Evolutionary conservation across 257 asterid species (phyloP).

Genomic region (Gardenia jasminoides): DNA sequence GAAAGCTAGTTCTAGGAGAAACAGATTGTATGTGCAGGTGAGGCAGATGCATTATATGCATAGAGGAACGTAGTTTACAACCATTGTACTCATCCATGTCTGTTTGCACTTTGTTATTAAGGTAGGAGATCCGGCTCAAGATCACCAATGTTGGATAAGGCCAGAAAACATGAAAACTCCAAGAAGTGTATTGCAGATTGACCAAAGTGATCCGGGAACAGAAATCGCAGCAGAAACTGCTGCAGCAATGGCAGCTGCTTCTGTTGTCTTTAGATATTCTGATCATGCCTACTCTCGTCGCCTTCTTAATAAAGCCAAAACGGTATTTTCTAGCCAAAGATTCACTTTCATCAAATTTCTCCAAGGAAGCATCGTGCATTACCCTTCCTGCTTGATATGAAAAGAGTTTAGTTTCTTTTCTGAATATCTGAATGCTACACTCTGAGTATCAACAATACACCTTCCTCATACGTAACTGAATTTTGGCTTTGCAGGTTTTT

Average conservation of each 20-base stretch:
- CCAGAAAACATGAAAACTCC: slow-evolving; percentile 82
- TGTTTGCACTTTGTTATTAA: slow-evolving; percentile 17
- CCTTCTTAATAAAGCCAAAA: slow-evolving; percentile 44
- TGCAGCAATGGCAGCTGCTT: slow-evolving; percentile 77
- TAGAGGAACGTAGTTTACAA: too few species aligned
- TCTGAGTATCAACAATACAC: too few species aligned
- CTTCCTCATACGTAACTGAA: neutral
- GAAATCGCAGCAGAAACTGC: slow-evolving; percentile 81
- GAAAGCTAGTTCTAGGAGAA: slow-evolving; percentile 49
- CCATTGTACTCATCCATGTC: neutral
- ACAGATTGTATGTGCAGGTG: slow-evolving; percentile 62
- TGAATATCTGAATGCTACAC: neutral
- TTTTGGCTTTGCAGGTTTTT: slow-evolving; percentile 46
- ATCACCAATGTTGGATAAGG: slow-evolving; percentile 73
- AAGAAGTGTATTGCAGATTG: slow-evolving; percentile 54
- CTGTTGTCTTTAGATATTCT: slow-evolving; percentile 39
- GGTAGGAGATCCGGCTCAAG: slow-evolving; percentile 84
- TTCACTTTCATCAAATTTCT: neutral
- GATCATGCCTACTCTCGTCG: slow-evolving; percentile 44
- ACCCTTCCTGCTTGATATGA: neutral
- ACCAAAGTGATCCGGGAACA: slow-evolving; percentile 54
- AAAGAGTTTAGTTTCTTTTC: neutral
- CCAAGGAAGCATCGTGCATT: neutral
- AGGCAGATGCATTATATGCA: neutral
- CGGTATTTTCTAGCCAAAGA: slow-evolving; percentile 24